Percentiles rank a stretch among this genome's conserved stretches.
These are phyloP conservation scores for Pyrenopolyporus hunteri DNA, from an alignment of 495 filamentous ascomycete genomes.

Conservation along the genomic window DNA sequence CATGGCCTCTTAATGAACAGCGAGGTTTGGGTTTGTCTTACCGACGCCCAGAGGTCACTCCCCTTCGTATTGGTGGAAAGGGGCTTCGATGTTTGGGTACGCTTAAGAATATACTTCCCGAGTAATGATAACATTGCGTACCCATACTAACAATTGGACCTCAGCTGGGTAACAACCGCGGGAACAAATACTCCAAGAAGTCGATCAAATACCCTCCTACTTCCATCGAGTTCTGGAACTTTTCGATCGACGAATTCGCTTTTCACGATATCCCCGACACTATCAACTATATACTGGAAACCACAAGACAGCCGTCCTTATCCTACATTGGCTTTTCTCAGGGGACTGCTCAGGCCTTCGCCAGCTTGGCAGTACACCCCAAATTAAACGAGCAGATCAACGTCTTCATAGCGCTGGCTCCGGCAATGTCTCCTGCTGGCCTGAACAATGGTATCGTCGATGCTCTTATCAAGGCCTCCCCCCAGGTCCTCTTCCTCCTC, in stretches of 20 bases:
- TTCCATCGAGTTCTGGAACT: conserved; percentile 88
- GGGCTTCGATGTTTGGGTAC: conserved; percentile 95
- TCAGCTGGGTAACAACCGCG: conserved; percentile 91
- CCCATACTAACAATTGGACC: conserved; percentile 10
- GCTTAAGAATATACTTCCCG: conserved; percentile 31
- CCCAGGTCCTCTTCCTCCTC: conserved; percentile 88
- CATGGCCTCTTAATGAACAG: conserved; percentile 98
- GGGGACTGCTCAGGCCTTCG: conserved; percentile 95
- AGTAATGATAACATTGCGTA: background rate
- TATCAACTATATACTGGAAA: conserved; percentile 87
- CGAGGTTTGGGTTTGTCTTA: conserved; percentile 95
- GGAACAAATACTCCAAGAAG: conserved; percentile 99
- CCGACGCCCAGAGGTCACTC: conserved; percentile 81
- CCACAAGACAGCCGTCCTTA: conserved; percentile 81
- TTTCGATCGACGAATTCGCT: conserved; percentile 96
- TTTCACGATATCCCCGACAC: conserved; percentile 96
- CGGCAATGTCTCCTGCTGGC: conserved; percentile 95
- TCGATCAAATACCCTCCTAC: conserved; percentile 74
- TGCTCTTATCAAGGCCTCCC: conserved; percentile 90
- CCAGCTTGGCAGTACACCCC: conserved; percentile 91
- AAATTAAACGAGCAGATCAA: conserved; percentile 91
- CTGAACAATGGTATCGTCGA: conserved; percentile 87
- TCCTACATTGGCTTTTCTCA: conserved; percentile 98
- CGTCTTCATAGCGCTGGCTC: conserved; percentile 96
- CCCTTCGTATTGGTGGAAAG: conserved; percentile 89